Conservation (phyloP, 768 basidiomycete genomes). For the Chalciporus sphaerocephalus region DNA sequence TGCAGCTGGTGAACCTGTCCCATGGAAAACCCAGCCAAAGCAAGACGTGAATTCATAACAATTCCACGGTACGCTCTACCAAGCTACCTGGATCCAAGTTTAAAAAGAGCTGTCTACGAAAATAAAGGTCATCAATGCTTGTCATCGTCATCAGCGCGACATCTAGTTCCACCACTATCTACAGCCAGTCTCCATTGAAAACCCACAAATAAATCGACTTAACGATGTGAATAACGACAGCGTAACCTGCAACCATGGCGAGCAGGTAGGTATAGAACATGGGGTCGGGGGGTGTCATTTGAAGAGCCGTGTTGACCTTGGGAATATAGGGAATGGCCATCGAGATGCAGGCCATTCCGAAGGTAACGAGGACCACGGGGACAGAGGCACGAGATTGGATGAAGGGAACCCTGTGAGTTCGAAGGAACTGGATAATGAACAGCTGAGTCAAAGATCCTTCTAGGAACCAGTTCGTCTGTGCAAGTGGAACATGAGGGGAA, state of each 20-base stretch:
- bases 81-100: neutral
- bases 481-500: constrained; percentile 29
- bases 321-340: constrained; percentile 34
- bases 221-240: constrained; percentile 24
- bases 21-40: neutral
- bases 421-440: constrained; percentile 33
- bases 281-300: constrained; percentile 25
- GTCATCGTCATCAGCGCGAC: no score
- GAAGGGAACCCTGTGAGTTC: constrained; percentile 30
- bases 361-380: constrained; percentile 25
- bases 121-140: neutral
- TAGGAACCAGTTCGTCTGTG: constrained; percentile 36
- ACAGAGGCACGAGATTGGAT: constrained; percentile 29
- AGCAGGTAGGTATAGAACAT: constrained; percentile 28
- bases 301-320: constrained; percentile 28
- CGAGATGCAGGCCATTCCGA: constrained; percentile 29
- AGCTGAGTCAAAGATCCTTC: constrained; percentile 35
- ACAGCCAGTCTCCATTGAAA: constrained; percentile 31
- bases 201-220: constrained; percentile 25
- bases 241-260: constrained; percentile 21
- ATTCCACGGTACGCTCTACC: neutral
- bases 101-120: neutral
- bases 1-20: no score
- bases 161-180: neutral
- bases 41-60: neutral